These are phyloP conservation scores for Morella rubra DNA, from an alignment of 306 rosid species.

Conservation along the genomic window DNA sequence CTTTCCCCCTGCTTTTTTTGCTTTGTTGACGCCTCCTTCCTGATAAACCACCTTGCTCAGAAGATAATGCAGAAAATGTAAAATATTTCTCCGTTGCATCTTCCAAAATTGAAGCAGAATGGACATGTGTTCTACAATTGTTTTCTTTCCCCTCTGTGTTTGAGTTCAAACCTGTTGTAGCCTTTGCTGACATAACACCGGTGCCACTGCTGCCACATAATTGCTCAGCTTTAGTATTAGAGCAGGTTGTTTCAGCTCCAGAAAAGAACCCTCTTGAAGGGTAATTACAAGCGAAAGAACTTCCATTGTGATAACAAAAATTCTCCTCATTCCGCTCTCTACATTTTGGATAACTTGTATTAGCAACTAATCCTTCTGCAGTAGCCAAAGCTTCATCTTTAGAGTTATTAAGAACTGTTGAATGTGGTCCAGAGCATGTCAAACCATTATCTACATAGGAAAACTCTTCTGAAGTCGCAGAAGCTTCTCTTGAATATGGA, in stretches of 20 bases:
- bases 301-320: constrained; percentile 16
- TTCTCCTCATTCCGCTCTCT: constrained; percentile 25
- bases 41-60: constrained; percentile 36
- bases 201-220: constrained; percentile 23
- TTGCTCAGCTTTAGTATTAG: constrained; percentile 40
- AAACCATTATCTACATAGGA: constrained; percentile 18
- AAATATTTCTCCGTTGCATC: constrained; percentile 41
- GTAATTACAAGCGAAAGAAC: constrained; percentile 20
- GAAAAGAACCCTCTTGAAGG: constrained; percentile 30
- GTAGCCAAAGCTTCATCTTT: constrained; percentile 38
- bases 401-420: constrained; percentile 35
- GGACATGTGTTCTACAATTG: constrained; percentile 14
- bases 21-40: constrained; percentile 44
- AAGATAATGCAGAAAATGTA: constrained; percentile 59
- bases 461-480: constrained; percentile 31
- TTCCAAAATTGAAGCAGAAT: constrained; percentile 38
- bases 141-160: constrained; percentile 39
- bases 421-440: constrained; percentile 23
- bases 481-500: constrained; percentile 40
- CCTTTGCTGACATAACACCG: constrained; percentile 34
- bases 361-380: constrained; percentile 23
- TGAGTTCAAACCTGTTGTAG: constrained; percentile 37
- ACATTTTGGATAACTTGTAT: constrained; percentile 29
- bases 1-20: constrained; percentile 59
- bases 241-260: constrained; percentile 39